Base-by-base conservation (phyloP, 257 asterid genomes). In the Fraxinus excelsior region DNA sequence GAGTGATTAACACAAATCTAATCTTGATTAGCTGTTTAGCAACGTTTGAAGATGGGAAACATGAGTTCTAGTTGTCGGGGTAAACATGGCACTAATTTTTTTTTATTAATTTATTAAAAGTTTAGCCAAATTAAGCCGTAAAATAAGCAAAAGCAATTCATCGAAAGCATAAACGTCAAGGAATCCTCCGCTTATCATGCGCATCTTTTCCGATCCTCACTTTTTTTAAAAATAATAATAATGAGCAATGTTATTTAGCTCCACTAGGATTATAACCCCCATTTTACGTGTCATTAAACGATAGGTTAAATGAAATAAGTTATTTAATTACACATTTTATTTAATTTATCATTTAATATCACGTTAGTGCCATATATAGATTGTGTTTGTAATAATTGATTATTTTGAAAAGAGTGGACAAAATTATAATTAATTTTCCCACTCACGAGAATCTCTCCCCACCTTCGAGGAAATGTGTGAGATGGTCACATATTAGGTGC, bases 21-120 rank as follows among this genome's bases (percentile, higher is more conserved):
- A 72, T 75, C 14, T 75, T 38, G 77, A 86, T 78, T 79, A 80
- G 88, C 85, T 83, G 85, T 78, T 83, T 70, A 78, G 86, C 82
- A 84, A 73, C 71, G 91, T 80, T 87, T 83, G 92, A 79, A 81
- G 82, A 89, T 80, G 76, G 87, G 89, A 81, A 82, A 76, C 89
- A 85, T 14, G 82, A 78, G 78, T 75, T 68, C 26, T 23, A 73
- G 58, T 67, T 82, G 89, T 78, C 87, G 89, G 87, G 72, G 75
- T 78, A 82, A 85, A 82, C 79, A 80, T 82, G 83, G 69, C 92
- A 86, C 35, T 72, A 66, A 37, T 86, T 53, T 83, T 79, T 80
- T 77, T 65, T 42, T 25, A 6, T 70, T 72, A 79, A 74, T 66
- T 81, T 72, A 79, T n/a, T 31, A 38, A 4, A 67, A 70, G 21